These are phyloP conservation scores for Rutstroemia sp. DNA, from an alignment of 2,329 filamentous ascomycete species.

Conservation along the genomic window DNA sequence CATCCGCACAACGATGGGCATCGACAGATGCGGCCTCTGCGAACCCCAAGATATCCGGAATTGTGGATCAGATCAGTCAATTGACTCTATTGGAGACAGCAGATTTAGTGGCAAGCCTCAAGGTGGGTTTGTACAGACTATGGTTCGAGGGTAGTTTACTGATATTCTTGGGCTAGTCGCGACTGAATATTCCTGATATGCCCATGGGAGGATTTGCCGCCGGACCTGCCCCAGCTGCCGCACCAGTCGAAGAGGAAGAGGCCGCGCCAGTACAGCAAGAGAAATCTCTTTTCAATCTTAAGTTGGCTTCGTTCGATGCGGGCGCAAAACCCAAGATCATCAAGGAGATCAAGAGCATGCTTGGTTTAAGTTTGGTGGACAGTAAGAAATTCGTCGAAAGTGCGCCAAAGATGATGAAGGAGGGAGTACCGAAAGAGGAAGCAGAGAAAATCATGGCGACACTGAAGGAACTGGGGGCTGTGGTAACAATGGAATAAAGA, in stretches of 20 bases:
- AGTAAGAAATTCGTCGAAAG: conserved; percentile 99
- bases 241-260: conserved; percentile 73
- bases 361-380: conserved; percentile 93
- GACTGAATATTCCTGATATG: conserved; percentile 96
- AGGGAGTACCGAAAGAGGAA: conserved; percentile 97
- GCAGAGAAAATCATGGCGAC: conserved; percentile 96
- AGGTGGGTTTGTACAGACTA: conserved; percentile 51
- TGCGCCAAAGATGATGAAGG: conserved; percentile 97
- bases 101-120: conserved; percentile 87
- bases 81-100: conserved; percentile 97
- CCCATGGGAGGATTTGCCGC: conserved; percentile 86
- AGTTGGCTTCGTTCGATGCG: conserved; percentile 84
- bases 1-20: conserved; percentile 69
- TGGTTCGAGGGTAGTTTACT: background rate
- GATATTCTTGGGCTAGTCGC: conserved; percentile 49
- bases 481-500: conserved; percentile 90
- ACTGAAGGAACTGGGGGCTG: conserved; percentile 87
- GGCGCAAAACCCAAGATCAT: conserved; percentile 95
- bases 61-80: conserved; percentile 98
- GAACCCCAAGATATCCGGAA: conserved; percentile 87
- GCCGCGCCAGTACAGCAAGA: conserved; percentile 85
- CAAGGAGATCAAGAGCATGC: conserved; percentile 97
- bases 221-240: conserved; percentile 48
- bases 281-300: conserved; percentile 95
- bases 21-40: conserved; percentile 65